A percentile compares a stretch with the other conserved stretches of the same genome.
phyloP scores from a whole-genome alignment of 352 stramenopile species.

The Hyphochytrium catenoides region DNA sequence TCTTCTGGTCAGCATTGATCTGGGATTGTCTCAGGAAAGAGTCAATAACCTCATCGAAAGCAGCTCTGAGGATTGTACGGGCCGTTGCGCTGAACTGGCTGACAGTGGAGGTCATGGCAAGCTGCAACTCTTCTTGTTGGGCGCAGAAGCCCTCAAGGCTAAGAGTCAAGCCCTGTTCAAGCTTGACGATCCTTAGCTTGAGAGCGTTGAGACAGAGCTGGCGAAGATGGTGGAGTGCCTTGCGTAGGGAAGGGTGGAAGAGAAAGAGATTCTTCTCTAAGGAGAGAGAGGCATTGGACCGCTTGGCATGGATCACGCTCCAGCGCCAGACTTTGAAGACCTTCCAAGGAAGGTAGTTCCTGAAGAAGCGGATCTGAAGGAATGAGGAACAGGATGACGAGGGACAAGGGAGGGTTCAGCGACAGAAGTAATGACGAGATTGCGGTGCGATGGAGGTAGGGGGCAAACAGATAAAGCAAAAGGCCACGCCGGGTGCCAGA shows the following conservation, averaged over 20 bases:
- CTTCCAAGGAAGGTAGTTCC: conserved; percentile 78
- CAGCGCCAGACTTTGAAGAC: conserved; percentile 79
- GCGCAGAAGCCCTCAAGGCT: too few relatives aligned
- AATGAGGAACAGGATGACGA: too few relatives aligned
- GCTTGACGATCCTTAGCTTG: conserved; percentile 51
- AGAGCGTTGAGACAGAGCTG: conserved; percentile 33
- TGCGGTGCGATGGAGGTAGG: too few relatives aligned
- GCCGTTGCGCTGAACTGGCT: too few relatives aligned
- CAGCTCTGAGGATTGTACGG: too few relatives aligned
- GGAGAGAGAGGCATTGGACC: conserved; percentile 40
- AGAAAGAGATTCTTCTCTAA: conserved; percentile 65
- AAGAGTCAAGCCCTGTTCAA: too few relatives aligned
- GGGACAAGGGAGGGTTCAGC: too few relatives aligned
- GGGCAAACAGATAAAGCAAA: too few relatives aligned
- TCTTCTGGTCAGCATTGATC: conserved; percentile 73
- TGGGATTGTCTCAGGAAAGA: conserved; percentile 67
- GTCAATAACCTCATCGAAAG: conserved; percentile 77
- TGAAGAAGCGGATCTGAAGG: conserved; percentile 67
- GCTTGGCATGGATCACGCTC: conserved; percentile 57
- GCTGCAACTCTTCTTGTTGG: too few relatives aligned
- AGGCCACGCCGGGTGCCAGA: too few relatives aligned
- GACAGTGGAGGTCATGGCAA: too few relatives aligned
- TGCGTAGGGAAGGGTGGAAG: conserved; percentile 48
- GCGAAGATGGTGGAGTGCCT: conserved; percentile 44
- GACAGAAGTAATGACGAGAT: too few relatives aligned